A percentile compares a stretch with the other conserved stretches of the same genome.
These are phyloP conservation scores for Echites panduratus DNA, from an alignment of 257 asterid genomes.

Conservation along the genomic window DNA sequence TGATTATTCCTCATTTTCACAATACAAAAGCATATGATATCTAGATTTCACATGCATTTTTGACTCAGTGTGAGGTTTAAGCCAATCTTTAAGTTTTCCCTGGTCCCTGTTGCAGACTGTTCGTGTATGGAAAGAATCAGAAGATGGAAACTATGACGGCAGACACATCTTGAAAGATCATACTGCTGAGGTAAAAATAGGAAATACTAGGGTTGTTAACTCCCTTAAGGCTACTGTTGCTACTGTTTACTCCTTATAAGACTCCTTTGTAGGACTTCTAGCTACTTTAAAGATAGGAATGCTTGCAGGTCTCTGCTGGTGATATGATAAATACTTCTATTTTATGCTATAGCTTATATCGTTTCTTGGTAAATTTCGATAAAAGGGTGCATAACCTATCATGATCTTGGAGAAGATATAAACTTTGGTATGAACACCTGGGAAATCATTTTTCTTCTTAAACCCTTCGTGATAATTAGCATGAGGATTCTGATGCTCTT, in stretches of 20 bases:
- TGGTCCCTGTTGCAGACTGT: slow-evolving; percentile 69
- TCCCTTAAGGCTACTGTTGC: no score
- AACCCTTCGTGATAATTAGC: neutral
- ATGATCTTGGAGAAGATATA: neutral
- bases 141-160: slow-evolving; percentile 64
- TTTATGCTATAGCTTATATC: neutral
- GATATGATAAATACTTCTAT: neutral
- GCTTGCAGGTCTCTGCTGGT: no score
- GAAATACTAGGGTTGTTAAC: no score
- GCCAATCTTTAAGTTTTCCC: neutral
- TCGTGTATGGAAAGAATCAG: slow-evolving; percentile 85
- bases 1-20: neutral
- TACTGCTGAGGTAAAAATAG: no score
- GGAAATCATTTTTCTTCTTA: neutral
- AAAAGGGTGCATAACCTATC: neutral
- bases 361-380: neutral
- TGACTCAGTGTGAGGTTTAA: neutral
- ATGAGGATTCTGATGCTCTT: neutral
- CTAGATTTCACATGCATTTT: neutral
- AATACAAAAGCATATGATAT: neutral
- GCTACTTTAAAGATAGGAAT: no score
- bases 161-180: slow-evolving; percentile 82
- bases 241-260: no score
- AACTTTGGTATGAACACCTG: neutral
- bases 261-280: no score